phyloP scores from a whole-genome alignment of 2,329 filamentous ascomycete genomes.

The Paecilomyces sp. region DNA sequence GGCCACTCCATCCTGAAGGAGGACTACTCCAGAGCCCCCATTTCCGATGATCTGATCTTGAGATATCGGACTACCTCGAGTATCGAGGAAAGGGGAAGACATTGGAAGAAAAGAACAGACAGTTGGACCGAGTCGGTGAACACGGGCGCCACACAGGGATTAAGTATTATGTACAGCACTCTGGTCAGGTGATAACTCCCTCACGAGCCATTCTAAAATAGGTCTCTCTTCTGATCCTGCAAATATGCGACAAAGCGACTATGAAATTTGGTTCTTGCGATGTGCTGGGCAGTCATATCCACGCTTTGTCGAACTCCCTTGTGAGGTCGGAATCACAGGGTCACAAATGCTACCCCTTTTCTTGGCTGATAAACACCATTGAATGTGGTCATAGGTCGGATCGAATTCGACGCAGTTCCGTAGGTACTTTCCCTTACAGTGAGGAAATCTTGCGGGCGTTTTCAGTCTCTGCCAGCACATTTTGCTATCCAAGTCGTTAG shows the following conservation, averaged over 20 bases:
- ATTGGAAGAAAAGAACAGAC: no score
- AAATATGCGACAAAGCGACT: not conserved
- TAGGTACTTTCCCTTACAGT: no score
- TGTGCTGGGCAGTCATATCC: constrained; percentile 1
- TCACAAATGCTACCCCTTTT: not conserved
- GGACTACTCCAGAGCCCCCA: constrained; percentile 9
- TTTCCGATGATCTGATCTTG: constrained; percentile 6
- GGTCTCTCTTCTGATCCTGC: not conserved
- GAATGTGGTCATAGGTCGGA: not conserved
- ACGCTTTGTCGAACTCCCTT: constrained; percentile 1
- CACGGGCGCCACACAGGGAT: no score
- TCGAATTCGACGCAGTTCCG: no score
- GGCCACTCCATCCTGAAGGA: constrained; percentile 9
- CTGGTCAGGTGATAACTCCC: no score
- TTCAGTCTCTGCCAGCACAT: no score
- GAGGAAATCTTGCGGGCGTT: no score
- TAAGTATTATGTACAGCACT: no score
- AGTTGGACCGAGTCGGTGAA: no score
- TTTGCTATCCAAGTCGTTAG: no score
- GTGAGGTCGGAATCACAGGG: not conserved
- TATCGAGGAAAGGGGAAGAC: no score
- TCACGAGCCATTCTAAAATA: not conserved
- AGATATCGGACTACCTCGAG: constrained; percentile 3
- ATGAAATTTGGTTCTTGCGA: not conserved
- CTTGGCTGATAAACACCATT: constrained; percentile 13